A percentile compares a stretch with the other conserved stretches of the same genome.
These are phyloP conservation scores for Trifolium pratense DNA, from an alignment of 306 rosid species.

Conservation along the genomic window DNA sequence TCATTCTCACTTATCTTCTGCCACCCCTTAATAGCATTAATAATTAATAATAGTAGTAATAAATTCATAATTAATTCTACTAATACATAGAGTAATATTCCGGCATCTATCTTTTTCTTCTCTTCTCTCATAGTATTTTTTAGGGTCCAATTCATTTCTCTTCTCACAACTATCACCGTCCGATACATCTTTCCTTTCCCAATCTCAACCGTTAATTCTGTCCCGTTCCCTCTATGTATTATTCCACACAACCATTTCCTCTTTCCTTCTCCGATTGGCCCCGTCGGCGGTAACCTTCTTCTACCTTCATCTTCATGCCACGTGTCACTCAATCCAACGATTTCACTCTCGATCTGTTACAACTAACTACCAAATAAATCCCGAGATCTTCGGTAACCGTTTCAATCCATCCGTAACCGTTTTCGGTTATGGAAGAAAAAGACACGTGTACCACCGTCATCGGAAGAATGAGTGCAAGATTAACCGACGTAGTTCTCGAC, in stretches of 20 bases:
- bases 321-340: no score
- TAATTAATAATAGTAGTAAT: no score
- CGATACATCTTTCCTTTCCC: slow-evolving; percentile 17
- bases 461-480: not conserved
- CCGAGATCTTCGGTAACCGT: slow-evolving; percentile 19
- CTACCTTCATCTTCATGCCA: not conserved
- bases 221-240: no score
- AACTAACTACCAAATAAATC: not conserved
- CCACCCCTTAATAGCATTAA: no score
- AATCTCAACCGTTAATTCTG: slow-evolving; percentile 48
- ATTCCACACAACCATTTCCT: not conserved
- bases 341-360: no score
- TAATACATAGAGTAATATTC: no score
- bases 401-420: not conserved
- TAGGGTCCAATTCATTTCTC: slow-evolving; percentile 43
- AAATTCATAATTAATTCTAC: no score
- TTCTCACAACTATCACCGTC: slow-evolving; percentile 46
- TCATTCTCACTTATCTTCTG: no score
- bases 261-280: slow-evolving; percentile 42
- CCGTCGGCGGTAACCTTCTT: not conserved
- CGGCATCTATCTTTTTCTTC: no score
- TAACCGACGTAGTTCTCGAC: slow-evolving; percentile 68
- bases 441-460: not conserved
- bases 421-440: slow-evolving; percentile 33
- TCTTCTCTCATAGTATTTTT: not conserved